phyloP scores from a whole-genome alignment of 2,329 filamentous ascomycete species.

The Pseudodiploospora longispora region DNA sequence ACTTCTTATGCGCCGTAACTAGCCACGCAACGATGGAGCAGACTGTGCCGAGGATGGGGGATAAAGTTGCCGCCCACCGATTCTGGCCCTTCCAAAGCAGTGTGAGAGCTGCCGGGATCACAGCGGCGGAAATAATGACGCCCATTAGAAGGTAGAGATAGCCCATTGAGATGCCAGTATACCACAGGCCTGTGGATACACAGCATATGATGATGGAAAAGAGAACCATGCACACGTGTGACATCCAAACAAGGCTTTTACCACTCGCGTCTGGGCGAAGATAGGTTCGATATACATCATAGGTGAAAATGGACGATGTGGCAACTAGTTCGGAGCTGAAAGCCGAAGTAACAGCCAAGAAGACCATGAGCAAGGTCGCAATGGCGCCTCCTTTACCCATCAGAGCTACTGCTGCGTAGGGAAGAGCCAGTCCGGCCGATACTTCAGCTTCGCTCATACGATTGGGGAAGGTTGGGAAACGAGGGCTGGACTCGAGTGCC shows the following conservation, averaged over 20 bases:
- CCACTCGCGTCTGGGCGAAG: slow-evolving; percentile 71
- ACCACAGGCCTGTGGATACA: slow-evolving; percentile 68
- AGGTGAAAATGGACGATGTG: slow-evolving; percentile 78
- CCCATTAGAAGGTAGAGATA: slow-evolving; percentile 89
- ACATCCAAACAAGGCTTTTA: slow-evolving; percentile 70
- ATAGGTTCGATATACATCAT: slow-evolving; percentile 83
- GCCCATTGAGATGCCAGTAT: slow-evolving; percentile 75
- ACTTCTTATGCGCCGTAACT: slow-evolving; percentile 62
- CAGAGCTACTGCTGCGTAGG: slow-evolving; percentile 75
- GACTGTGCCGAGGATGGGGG: slow-evolving; percentile 58
- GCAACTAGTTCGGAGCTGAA: slow-evolving; percentile 79
- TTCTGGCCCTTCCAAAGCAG: slow-evolving; percentile 77
- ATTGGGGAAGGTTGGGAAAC: slow-evolving; percentile 64
- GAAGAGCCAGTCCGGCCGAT: slow-evolving; percentile 73
- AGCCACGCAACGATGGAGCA: slow-evolving; percentile 68
- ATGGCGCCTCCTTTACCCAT: slow-evolving; percentile 75
- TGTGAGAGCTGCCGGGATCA: slow-evolving; percentile 73
- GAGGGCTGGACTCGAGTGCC: slow-evolving; percentile 65
- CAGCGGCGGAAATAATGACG: slow-evolving; percentile 77
- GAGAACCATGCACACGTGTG: slow-evolving; percentile 58
- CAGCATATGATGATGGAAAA: slow-evolving; percentile 72
- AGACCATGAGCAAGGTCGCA: slow-evolving; percentile 71
- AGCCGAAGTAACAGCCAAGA: slow-evolving; percentile 84
- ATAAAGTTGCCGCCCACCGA: slow-evolving; percentile 58
- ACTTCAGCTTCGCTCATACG: slow-evolving; percentile 69